phyloP scores from a whole-genome alignment of 2,329 filamentous ascomycete genomes.

The Parastagonospora nodorum region DNA sequence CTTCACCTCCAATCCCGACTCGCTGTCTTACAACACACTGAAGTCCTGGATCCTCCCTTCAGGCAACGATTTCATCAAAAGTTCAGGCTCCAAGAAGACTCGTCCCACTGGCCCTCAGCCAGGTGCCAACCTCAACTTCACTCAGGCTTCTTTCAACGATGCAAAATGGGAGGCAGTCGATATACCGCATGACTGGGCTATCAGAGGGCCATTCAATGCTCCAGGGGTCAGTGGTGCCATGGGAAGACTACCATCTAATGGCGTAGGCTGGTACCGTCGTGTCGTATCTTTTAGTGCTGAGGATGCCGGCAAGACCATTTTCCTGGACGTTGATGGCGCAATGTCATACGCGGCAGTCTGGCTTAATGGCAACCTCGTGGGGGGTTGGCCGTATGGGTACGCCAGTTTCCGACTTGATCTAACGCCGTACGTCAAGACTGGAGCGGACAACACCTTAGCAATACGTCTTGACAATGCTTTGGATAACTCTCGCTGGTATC shows the following conservation, averaged over 20 bases:
- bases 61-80: slow-evolving; percentile 46
- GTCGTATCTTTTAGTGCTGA: slow-evolving; percentile 35
- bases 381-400: slow-evolving; percentile 58
- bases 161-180: slow-evolving; percentile 46
- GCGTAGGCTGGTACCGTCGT: slow-evolving; percentile 57
- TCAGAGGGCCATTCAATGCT: slow-evolving; percentile 50
- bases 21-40: slow-evolving; percentile 38
- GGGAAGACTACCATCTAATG: slow-evolving; percentile 54
- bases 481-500: slow-evolving; percentile 58
- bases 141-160: slow-evolving; percentile 43
- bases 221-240: slow-evolving; percentile 45
- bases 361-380: slow-evolving; percentile 56
- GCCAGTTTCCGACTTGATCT: slow-evolving; percentile 57
- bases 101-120: not conserved
- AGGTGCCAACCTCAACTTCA: slow-evolving; percentile 20
- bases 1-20: slow-evolving; percentile 41
- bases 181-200: slow-evolving; percentile 57
- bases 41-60: slow-evolving; percentile 50
- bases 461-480: slow-evolving; percentile 57
- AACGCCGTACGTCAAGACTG: slow-evolving; percentile 46
- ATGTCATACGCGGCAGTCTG: slow-evolving; percentile 58
- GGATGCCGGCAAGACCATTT: slow-evolving; percentile 46
- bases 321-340: slow-evolving; percentile 56
- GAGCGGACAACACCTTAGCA: slow-evolving; percentile 50
- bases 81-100: slow-evolving; percentile 19